A percentile compares a stretch with the other conserved stretches of the same genome.
Conservation (phyloP, 192 early-diverging fungal species). For the Backusella psychrophila region DNA sequence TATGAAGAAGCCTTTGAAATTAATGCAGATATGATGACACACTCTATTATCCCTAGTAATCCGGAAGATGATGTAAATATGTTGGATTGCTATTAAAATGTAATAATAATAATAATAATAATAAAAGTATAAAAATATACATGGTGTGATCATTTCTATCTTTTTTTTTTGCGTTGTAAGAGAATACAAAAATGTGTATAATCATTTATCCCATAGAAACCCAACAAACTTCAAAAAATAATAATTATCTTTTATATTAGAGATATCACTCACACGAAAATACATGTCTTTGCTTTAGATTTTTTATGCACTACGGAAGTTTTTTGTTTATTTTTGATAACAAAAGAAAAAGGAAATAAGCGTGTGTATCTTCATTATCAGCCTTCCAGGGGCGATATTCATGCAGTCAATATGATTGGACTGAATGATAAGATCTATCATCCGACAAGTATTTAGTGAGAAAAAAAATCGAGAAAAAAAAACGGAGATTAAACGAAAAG, state of each 20-base stretch:
- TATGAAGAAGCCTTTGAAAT: constrained; percentile 54
- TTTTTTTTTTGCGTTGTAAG: too few relatives aligned
- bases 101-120: background rate
- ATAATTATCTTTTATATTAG: background rate
- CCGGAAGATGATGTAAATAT: constrained; percentile 21
- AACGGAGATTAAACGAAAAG: constrained; percentile 6
- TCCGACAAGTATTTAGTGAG: background rate
- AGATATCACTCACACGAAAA: too few relatives aligned
- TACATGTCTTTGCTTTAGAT: too few relatives aligned
- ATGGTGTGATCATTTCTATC: too few relatives aligned
- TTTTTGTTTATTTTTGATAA: background rate
- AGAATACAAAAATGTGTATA: background rate
- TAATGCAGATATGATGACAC: constrained; percentile 41
- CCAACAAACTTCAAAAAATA: background rate
- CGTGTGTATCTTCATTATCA: background rate
- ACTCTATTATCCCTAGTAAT: constrained; percentile 30
- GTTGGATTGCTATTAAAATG: constrained; percentile 28
- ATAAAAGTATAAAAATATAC: too few relatives aligned
- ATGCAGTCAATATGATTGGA: constrained; percentile 9
- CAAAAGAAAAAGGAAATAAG: background rate
- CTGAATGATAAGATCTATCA: background rate
- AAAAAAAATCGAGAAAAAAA: background rate
- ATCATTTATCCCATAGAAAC: background rate
- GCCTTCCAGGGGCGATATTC: background rate
- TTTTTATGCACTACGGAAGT: background rate